Base-by-base conservation (phyloP, 129 eudicot species). In the Artemisia argyi region DNA sequence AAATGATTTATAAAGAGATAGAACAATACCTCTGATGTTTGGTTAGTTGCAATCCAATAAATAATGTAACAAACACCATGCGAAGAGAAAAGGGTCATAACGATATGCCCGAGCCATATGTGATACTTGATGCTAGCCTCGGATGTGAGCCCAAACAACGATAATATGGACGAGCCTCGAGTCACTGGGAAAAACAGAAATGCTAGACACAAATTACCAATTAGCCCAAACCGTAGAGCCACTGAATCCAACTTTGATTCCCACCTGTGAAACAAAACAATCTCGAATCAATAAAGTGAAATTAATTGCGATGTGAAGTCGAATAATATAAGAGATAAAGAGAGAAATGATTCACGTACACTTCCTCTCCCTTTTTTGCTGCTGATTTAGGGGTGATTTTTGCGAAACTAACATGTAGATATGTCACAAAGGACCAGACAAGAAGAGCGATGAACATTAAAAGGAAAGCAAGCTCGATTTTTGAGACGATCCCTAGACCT, bases 71-170 rank as follows among this genome's bases (percentile, higher is more conserved):
- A 85, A 58, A 83, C 58, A 4, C 96, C 98, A 74, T 92, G 98
- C 19, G 91, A 79, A 48, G 98, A 76, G 84, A 92, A 85, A 48
- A 89, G 73, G 61, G 88, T 71, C 95, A 89, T 87, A 17, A 68
- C 71, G 15, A 79, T 79, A 67, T 87, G 94, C 1, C 98, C 98
- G 0, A 92, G 75, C 98, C 98, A 92, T 54, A 92, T 89, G 73
- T 92, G 98, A 76, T 92, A 89, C 81, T 92, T 92, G 69, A 92
- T 78, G 24, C 94, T 86, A 3, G 85, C 84, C 75, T 92, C 98
- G 0, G 98, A 89, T 3, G 96, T 89, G 0, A 92, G 78, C 44
- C 96, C 96, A 2, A 92, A 77, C 52, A 92, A 51, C 14, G 81
- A 84, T 17, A 89, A 46, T 9, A 92, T 61, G 20, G 98, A 79